Conservation (phyloP, 495 filamentous ascomycete genomes). For the Lophiostoma macrostomum region DNA sequence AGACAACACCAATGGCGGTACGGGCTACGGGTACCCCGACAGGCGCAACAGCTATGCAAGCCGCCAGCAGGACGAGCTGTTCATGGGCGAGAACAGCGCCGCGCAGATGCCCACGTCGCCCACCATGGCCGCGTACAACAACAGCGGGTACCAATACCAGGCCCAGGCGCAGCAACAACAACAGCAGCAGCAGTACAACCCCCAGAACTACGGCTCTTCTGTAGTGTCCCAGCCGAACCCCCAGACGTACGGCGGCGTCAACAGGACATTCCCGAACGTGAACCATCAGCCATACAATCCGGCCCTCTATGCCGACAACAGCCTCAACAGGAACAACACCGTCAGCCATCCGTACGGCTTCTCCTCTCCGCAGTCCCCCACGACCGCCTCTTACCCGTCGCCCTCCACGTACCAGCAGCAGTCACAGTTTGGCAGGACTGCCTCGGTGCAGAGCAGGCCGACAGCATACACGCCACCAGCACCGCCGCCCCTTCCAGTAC, state of each 20-base stretch:
- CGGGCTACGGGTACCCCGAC: slow-evolving; percentile 40
- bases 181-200: slow-evolving; percentile 69
- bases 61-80: slow-evolving; percentile 44
- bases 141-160: slow-evolving; percentile 55
- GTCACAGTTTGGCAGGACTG: slow-evolving; percentile 31
- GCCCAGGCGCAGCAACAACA: slow-evolving; percentile 49
- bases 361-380: slow-evolving; percentile 29
- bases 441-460: slow-evolving; percentile 22
- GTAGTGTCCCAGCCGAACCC: slow-evolving; percentile 55
- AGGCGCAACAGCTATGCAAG: slow-evolving; percentile 33
- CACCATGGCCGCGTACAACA: slow-evolving; percentile 26
- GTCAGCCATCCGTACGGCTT: slow-evolving; percentile 36
- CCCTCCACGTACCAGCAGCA: slow-evolving; percentile 31
- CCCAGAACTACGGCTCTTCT: slow-evolving; percentile 70
- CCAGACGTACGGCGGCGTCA: slow-evolving; percentile 38
- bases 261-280: slow-evolving; percentile 34
- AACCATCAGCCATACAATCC: slow-evolving; percentile 69
- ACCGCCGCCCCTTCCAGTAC: slow-evolving; percentile 32
- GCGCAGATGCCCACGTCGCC: slow-evolving; percentile 2
- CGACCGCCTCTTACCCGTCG: slow-evolving; percentile 20
- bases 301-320: slow-evolving; percentile 51
- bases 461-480: slow-evolving; percentile 30
- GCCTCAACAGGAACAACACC: slow-evolving; percentile 23
- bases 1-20: slow-evolving; percentile 56
- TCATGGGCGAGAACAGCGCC: slow-evolving; percentile 42